phyloP scores from a whole-genome alignment of 805 yeast genomes.

The Nakazawaea ernobii region DNA sequence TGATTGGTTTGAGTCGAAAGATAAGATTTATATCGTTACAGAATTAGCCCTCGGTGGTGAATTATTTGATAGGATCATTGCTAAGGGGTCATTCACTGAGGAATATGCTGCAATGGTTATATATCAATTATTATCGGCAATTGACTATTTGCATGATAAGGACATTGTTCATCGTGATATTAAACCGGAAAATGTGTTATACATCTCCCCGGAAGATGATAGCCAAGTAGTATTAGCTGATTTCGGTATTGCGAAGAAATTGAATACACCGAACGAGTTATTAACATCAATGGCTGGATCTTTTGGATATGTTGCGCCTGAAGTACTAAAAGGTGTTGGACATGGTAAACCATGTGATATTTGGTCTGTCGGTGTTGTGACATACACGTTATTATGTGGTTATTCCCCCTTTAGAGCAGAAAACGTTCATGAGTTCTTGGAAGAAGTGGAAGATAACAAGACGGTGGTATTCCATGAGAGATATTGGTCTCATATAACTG shows the following conservation, averaged over 20 bases:
- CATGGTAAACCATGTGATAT: conserved; percentile 95
- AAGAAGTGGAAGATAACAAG: conserved; percentile 66
- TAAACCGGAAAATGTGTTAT: conserved; percentile 89
- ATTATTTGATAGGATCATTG: conserved; percentile 78
- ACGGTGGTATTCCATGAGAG: conserved; percentile 83
- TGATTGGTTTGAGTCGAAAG: conserved; percentile 92
- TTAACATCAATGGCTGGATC: conserved; percentile 67
- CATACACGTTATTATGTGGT: conserved; percentile 87
- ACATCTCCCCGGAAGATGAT: conserved; percentile 51
- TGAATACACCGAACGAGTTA: conserved; percentile 53
- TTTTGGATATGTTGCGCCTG: conserved; percentile 97
- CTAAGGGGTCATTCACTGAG: conserved; percentile 82
- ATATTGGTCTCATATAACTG: conserved; percentile 80
- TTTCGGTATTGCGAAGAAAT: conserved; percentile 87
- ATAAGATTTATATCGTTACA: conserved; percentile 89
- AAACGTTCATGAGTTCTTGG: conserved; percentile 70
- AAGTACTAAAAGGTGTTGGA: conserved; percentile 72
- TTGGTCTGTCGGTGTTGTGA: conserved; percentile 92
- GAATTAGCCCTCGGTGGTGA: conserved; percentile 97
- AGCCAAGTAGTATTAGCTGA: conserved; percentile 86
- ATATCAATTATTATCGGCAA: conserved; percentile 70
- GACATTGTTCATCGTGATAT: conserved; percentile 91
- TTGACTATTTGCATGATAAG: conserved; percentile 66
- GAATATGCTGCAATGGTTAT: conserved; percentile 76
- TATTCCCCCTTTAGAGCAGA: conserved; percentile 90